Evolutionary conservation across 2,329 filamentous ascomycete genomes (phyloP).

Genomic region (Hymenoscyphus scutula): DNA sequence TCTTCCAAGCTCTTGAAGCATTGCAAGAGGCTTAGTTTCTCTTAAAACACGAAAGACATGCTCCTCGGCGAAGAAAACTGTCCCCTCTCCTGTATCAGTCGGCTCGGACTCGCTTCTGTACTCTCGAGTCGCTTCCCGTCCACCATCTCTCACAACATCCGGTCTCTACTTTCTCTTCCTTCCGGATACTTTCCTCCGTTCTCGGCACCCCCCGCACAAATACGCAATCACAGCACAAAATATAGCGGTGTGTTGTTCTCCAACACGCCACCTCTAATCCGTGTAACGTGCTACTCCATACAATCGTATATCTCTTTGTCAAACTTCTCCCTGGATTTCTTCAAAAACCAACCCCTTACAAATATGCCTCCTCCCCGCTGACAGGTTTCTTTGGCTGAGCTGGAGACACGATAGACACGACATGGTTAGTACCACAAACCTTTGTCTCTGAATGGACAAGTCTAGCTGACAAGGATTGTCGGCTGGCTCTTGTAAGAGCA

Average conservation of each 20-base stretch:
- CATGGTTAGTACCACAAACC: conserved; percentile 2
- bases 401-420: conserved; percentile 7
- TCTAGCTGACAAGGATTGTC: neutral
- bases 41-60: too few species aligned
- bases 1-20: too few species aligned
- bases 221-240: neutral
- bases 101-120: neutral
- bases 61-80: neutral
- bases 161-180: neutral
- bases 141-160: neutral
- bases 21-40: too few species aligned
- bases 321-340: neutral
- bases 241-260: neutral
- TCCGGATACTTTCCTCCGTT: neutral
- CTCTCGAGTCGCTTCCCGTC: neutral
- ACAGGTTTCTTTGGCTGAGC: conserved; percentile 7
- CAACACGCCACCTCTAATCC: neutral
- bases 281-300: neutral
- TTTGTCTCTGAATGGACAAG: neutral
- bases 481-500: conserved; percentile 9
- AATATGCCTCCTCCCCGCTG: conserved; percentile 6
- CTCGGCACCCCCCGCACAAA: neutral
- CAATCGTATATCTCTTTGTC: conserved; percentile 2
- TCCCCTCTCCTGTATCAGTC: neutral
- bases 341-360: neutral